Evolutionary conservation across 257 asterid genomes (phyloP).

Genomic region (Penstemon eatonii): DNA sequence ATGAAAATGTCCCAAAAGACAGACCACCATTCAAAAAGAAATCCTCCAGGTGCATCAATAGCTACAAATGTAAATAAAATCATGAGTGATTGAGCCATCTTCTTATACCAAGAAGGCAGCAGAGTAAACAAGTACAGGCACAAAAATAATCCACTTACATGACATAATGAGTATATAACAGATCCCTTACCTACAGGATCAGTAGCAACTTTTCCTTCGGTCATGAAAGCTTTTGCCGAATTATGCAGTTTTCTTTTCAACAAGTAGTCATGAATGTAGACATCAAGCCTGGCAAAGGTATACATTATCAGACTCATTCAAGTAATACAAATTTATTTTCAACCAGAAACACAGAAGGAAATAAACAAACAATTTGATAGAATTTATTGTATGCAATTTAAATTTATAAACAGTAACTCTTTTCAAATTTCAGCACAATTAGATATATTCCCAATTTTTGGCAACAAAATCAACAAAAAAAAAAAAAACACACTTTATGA

Average conservation of each 20-base stretch:
- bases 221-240: constrained; percentile 98
- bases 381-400: background rate
- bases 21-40: constrained; percentile 99
- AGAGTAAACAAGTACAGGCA: background rate
- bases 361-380: background rate
- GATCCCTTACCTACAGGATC: constrained; percentile 87
- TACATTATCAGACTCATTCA: background rate
- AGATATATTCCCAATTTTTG: constrained; percentile 1
- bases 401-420: too few species aligned
- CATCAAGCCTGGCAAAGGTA: constrained; percentile 83
- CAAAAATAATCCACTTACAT: constrained; percentile 15
- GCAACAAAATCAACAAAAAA: constrained; percentile 15
- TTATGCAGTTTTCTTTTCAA: constrained; percentile 83
- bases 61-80: constrained; percentile 47
- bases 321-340: background rate
- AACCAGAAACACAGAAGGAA: background rate
- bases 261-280: constrained; percentile 93
- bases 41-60: constrained; percentile 99
- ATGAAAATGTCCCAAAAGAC: constrained; percentile 99
- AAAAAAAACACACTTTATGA: background rate
- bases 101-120: constrained; percentile 6
- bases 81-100: constrained; percentile 11
- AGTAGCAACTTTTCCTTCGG: constrained; percentile 98
- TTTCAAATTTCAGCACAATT: background rate
- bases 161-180: background rate